Evolutionary conservation across 2,329 filamentous ascomycete genomes (phyloP), one percentile per base, ranked within the genome.

Genomic region (Ophiostoma sp.): DNA sequence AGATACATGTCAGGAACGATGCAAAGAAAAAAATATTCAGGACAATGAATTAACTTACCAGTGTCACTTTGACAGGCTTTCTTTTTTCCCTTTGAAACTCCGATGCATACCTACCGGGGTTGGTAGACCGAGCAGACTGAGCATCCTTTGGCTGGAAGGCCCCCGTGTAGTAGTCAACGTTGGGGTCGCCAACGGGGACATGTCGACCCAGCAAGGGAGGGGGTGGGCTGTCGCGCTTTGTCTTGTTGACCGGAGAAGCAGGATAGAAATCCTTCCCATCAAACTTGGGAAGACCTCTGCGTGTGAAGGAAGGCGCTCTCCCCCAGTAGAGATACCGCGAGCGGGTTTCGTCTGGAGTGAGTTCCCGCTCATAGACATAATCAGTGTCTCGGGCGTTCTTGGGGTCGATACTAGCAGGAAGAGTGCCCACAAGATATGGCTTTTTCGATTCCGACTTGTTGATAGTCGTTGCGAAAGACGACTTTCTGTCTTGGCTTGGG

Each of bases 231-330:
- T 55, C 66, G 1, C 55, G 42, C 1, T 36, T 22, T 1, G 15
- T 12, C 2, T 73, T 55, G n/a, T 63, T 72, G 12, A 25, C 36
- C 1, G 87, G 87, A 0, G 88, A 90, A 2, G 87, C 81, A 39
- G 86, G 87, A 75, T 90, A 91, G 76, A 91, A 91, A 78, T 90
- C 85, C 78, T 89, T 90, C 31, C 89, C 89, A 76, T 91, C 89
- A 76, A 89, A 91, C 79, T 89, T 90, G 45, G 89, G 89, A 55
- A 90, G 81, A 1, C 88, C 87, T 45, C 82, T 83, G 68, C 86
- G 83, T 15, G 84, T 82, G 75, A 85, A 84, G 39, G 81, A 83
- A 57, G 88, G 85, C 19, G 86, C 85, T 59, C 87, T 86, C 11
- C 87, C 88, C 87, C 88, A 91, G 78, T 89, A 91, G 75, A 90